phyloP scores from a whole-genome alignment of 2,329 filamentous ascomycete species.

The Claviceps spartinae region DNA sequence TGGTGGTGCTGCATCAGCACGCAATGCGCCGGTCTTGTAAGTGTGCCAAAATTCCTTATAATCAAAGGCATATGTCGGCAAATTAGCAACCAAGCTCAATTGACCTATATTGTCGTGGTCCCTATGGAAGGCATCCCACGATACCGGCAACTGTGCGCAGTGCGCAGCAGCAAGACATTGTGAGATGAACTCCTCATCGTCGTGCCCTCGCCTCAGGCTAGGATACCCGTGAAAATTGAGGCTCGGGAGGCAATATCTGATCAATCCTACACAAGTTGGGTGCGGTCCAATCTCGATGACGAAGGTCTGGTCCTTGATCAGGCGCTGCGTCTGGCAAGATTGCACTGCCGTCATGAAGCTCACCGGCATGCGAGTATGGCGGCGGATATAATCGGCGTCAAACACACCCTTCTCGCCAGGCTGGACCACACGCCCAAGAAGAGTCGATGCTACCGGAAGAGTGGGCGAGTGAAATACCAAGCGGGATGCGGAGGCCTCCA shows the following conservation, averaged over 20 bases:
- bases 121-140: too few species aligned
- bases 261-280: slow-evolving; percentile 48
- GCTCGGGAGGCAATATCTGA: slow-evolving; percentile 26
- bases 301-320: slow-evolving; percentile 41
- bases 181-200: too few species aligned
- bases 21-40: too few species aligned
- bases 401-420: slow-evolving; percentile 15
- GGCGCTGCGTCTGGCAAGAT: slow-evolving; percentile 13
- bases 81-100: not conserved
- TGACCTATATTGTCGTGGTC: not conserved
- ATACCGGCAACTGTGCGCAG: too few species aligned
- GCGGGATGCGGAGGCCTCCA: slow-evolving; percentile 20
- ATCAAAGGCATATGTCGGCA: too few species aligned
- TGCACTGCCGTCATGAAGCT: slow-evolving; percentile 17
- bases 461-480: not conserved
- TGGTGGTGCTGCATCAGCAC: too few species aligned
- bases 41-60: too few species aligned
- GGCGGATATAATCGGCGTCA: slow-evolving; percentile 12
- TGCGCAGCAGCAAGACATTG: too few species aligned
- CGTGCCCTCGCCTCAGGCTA: too few species aligned
- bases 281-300: slow-evolving; percentile 60
- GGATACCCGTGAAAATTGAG: too few species aligned
- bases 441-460: slow-evolving; percentile 18
- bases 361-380: not conserved
- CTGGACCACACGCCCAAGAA: slow-evolving; percentile 32